Evolutionary conservation across 805 yeast genomes (phyloP).

Genomic region (Debaryomyces castellii): DNA sequence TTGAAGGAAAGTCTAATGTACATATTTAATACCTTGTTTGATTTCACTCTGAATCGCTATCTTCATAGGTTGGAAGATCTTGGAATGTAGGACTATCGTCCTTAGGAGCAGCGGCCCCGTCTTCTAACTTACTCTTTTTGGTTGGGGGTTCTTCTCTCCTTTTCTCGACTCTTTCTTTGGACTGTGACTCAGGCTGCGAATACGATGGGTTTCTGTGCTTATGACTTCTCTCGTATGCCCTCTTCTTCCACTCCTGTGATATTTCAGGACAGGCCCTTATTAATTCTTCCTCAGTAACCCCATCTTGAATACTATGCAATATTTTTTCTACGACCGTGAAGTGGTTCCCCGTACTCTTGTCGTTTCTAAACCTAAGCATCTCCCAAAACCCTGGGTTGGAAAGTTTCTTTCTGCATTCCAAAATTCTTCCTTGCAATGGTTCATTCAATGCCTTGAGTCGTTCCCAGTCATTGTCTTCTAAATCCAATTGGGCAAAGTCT

Average conservation of each 20-base stretch:
- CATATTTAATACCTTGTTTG: not conserved
- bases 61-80: conserved; percentile 42
- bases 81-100: conserved; percentile 12
- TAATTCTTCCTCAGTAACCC: conserved; percentile 79
- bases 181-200: conserved; percentile 6
- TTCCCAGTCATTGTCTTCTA: conserved; percentile 79
- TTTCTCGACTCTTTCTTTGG: conserved; percentile 2
- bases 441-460: conserved; percentile 64
- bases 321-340: conserved; percentile 78
- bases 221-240: conserved; percentile 44
- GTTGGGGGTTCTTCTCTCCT: conserved; percentile 6
- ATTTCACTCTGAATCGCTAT: conserved; percentile 30
- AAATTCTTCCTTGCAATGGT: conserved; percentile 86
- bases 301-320: conserved; percentile 79
- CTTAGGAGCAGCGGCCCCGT: not conserved
- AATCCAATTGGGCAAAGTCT: conserved; percentile 61
- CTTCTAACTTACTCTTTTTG: conserved; percentile 9
- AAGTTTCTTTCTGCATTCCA: conserved; percentile 73
- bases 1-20: not conserved
- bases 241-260: conserved; percentile 57
- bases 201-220: conserved; percentile 6
- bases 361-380: conserved; percentile 87
- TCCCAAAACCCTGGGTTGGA: conserved; percentile 69
- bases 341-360: conserved; percentile 86
- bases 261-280: conserved; percentile 56